A percentile compares a stretch with the other conserved stretches of the same genome.
These are phyloP conservation scores for Piloderma croceum DNA, from an alignment of 768 basidiomycete genomes.

Conservation along the genomic window DNA sequence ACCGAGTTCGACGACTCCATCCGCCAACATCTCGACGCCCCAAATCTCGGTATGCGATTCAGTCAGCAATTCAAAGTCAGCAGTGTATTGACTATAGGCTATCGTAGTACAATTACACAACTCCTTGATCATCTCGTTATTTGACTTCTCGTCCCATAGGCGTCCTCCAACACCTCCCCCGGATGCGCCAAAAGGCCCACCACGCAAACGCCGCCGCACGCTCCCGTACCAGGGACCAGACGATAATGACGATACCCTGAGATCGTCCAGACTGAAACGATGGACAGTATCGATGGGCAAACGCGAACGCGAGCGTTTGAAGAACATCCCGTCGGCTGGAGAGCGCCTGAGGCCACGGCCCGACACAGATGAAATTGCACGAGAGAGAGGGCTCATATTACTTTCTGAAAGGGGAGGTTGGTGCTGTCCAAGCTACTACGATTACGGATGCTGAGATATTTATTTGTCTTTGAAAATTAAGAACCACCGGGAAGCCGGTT, in stretches of 20 bases:
- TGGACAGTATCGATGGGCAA: conserved; percentile 71
- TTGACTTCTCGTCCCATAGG: conserved; percentile 70
- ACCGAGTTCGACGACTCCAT: conserved; percentile 72
- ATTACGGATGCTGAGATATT: no score
- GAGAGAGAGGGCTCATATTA: conserved; percentile 63
- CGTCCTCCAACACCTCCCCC: conserved; percentile 62
- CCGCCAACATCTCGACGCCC: conserved; percentile 54
- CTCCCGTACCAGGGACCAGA: conserved; percentile 69
- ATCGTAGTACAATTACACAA: conserved; percentile 71
- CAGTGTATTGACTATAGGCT: conserved; percentile 9
- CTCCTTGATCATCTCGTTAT: conserved; percentile 75
- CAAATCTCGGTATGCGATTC: conserved; percentile 40
- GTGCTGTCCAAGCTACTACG: conserved; percentile 12
- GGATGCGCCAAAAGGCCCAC: conserved; percentile 53
- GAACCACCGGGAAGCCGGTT: conserved; percentile 68
- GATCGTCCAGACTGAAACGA: conserved; percentile 62
- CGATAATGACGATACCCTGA: conserved; percentile 49
- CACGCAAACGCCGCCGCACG: conserved; percentile 62
- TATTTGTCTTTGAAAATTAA: conserved; percentile 19
- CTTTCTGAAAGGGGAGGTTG: conserved; percentile 62
- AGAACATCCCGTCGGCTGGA: conserved; percentile 35
- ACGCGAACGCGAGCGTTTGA: conserved; percentile 70
- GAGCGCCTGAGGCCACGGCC: conserved; percentile 42
- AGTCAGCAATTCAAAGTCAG: neutral
- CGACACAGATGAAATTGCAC: conserved; percentile 61